Percentiles rank a stretch among this genome's conserved stretches.
phyloP scores from a whole-genome alignment of 2,329 filamentous ascomycete species.

The Colletotrichum plurivorum region DNA sequence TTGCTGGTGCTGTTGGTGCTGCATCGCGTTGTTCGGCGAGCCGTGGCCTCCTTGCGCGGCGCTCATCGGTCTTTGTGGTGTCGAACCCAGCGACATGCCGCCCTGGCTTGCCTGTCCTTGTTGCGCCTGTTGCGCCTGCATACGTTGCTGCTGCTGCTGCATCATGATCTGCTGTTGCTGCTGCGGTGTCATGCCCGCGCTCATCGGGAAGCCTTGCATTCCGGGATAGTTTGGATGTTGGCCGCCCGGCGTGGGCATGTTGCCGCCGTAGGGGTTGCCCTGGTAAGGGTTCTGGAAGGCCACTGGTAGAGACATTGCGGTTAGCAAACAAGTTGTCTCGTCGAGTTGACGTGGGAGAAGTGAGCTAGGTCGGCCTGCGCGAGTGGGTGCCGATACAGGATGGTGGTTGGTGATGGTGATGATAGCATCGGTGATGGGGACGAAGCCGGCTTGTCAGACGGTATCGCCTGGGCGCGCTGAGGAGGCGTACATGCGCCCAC shows the following conservation, averaged over 20 bases:
- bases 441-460: too few relatives aligned
- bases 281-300: conserved; percentile 72
- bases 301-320: conserved; percentile 57
- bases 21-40: conserved; percentile 52
- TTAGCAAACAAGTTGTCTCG: conserved; percentile 47
- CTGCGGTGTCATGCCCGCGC: conserved; percentile 63
- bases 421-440: background rate
- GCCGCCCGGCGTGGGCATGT: conserved; percentile 63
- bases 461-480: background rate
- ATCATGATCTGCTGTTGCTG: too few relatives aligned
- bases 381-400: background rate
- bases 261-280: conserved; percentile 69
- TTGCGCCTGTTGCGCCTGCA: conserved; percentile 52
- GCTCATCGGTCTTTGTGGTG: conserved; percentile 49
- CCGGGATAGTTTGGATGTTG: conserved; percentile 67
- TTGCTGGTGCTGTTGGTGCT: conserved; percentile 49
- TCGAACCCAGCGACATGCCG: conserved; percentile 45
- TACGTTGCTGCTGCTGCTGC: conserved; percentile 49
- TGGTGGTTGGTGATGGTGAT: background rate
- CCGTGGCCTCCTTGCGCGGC: conserved; percentile 46
- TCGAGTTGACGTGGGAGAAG: conserved; percentile 38
- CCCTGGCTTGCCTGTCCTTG: conserved; percentile 49
- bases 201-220: conserved; percentile 69
- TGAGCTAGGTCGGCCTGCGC: conserved; percentile 8
- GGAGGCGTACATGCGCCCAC: conserved; percentile 15